A percentile compares a stretch with the other conserved stretches of the same genome.
phyloP scores from a whole-genome alignment of 1,139 yeast genomes.

The Cylindricascospora bacillispora region DNA sequence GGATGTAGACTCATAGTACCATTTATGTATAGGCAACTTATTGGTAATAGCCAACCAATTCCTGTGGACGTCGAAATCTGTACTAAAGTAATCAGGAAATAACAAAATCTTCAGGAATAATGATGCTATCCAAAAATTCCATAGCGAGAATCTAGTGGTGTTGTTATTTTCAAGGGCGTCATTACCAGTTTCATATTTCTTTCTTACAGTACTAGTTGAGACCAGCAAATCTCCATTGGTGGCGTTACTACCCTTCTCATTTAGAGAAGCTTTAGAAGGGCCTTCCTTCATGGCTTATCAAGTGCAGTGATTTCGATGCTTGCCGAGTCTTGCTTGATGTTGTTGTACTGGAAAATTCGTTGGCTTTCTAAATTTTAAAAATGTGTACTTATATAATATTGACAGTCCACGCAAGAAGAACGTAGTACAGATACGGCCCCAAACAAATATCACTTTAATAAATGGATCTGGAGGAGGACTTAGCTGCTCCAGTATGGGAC shows the following conservation, averaged over 20 bases:
- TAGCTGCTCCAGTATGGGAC: conserved; percentile 24
- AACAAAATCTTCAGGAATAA: conserved; percentile 41
- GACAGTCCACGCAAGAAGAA: too few species aligned
- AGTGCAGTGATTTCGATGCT: too few species aligned
- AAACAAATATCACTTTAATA: too few species aligned
- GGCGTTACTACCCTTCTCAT: not conserved
- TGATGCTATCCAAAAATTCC: conserved; percentile 54
- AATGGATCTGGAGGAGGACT: conserved; percentile 18
- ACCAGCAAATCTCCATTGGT: not conserved
- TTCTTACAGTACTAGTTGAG: too few species aligned
- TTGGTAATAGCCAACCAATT: conserved; percentile 92
- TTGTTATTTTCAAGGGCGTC: conserved; percentile 1
- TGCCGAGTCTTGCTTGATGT: too few species aligned
- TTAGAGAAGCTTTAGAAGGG: not conserved
- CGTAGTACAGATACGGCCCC: too few species aligned
- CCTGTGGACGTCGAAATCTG: conserved; percentile 95
- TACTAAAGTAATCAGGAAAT: conserved; percentile 29
- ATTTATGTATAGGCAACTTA: conserved; percentile 56
- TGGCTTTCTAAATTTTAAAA: too few species aligned
- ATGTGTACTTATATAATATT: too few species aligned
- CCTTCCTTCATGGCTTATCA: too few species aligned
- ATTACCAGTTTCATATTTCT: too few species aligned
- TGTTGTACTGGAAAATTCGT: too few species aligned
- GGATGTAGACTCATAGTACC: conserved; percentile 78
- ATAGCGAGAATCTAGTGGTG: conserved; percentile 34